These are phyloP conservation scores for Penicillium angulare DNA, from an alignment of 495 filamentous ascomycete genomes.

Conservation along the genomic window DNA sequence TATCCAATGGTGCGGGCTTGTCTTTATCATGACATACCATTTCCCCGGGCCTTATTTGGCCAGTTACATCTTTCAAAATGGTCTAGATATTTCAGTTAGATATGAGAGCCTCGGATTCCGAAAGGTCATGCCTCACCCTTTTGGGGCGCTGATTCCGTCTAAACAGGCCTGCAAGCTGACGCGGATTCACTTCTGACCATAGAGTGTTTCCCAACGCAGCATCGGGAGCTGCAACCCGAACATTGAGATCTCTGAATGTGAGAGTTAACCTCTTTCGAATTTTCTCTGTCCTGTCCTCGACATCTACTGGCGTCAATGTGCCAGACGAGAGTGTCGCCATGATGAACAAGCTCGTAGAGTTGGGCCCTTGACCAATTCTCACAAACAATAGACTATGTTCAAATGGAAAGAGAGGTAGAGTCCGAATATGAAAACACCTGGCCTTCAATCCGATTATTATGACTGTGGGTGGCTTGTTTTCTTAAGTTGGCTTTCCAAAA, in stretches of 20 bases:
- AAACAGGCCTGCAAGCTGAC: constrained; percentile 25
- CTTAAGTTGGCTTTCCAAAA: too few species aligned
- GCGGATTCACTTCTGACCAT: constrained; percentile 34
- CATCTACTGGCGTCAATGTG: constrained; percentile 28
- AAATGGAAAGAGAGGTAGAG: too few species aligned
- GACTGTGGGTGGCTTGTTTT: too few species aligned
- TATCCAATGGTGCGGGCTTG: neutral
- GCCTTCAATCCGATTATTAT: too few species aligned
- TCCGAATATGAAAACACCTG: too few species aligned
- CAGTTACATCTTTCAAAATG: constrained; percentile 36
- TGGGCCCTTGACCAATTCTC: neutral
- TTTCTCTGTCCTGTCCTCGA: constrained; percentile 22
- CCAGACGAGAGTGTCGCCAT: constrained; percentile 39
- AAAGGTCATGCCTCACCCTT: constrained; percentile 18
- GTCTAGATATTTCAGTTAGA: constrained; percentile 13
- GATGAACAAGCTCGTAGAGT: neutral
- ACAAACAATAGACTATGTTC: too few species aligned
- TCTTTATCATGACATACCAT: constrained; percentile 27
- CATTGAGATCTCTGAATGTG: constrained; percentile 37
- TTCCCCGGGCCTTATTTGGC: constrained; percentile 40
- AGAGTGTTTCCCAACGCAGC: constrained; percentile 39
- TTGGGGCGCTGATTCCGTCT: constrained; percentile 20
- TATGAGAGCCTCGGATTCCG: neutral
- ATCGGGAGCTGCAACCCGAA: constrained; percentile 40
- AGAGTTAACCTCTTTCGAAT: constrained; percentile 36